A percentile compares a stretch with the other conserved stretches of the same genome.
Conservation (phyloP, 2,329 filamentous ascomycete genomes). For the Aspergillus sp. region DNA sequence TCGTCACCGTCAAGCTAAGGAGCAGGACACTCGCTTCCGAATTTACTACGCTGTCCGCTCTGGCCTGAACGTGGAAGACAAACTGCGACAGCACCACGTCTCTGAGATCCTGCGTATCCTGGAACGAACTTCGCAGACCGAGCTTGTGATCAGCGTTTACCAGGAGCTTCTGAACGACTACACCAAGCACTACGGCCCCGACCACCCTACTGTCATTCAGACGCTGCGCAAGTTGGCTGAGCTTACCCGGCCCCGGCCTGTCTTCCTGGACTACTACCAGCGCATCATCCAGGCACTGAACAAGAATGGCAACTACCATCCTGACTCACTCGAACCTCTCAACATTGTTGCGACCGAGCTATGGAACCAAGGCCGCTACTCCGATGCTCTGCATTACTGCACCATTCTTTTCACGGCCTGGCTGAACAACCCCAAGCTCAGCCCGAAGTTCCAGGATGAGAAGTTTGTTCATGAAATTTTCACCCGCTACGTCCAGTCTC, state of each 20-base stretch:
- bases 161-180: conserved; percentile 43
- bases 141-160: conserved; percentile 37
- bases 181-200: conserved; percentile 33
- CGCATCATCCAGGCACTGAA: conserved; percentile 39
- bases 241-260: conserved; percentile 36
- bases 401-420: conserved; percentile 39
- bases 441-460: conserved; percentile 34
- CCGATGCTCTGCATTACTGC: conserved; percentile 38
- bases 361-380: conserved; percentile 38
- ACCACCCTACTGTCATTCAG: conserved; percentile 38
- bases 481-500: conserved; percentile 36
- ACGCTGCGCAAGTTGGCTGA: conserved; percentile 38
- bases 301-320: conserved; percentile 37
- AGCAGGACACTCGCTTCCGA: conserved; percentile 38
- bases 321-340: conserved; percentile 40
- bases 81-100: conserved; percentile 28
- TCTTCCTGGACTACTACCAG: conserved; percentile 41
- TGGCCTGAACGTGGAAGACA: conserved; percentile 31
- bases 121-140: conserved; percentile 31
- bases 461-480: conserved; percentile 34
- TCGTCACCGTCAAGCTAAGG: conserved; percentile 36
- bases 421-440: conserved; percentile 34
- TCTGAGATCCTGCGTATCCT: conserved; percentile 31
- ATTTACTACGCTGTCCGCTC: conserved; percentile 36
- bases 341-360: conserved; percentile 40